Conservation (phyloP, 2,329 filamentous ascomycete species). For the Trichoderma aggressivum region DNA sequence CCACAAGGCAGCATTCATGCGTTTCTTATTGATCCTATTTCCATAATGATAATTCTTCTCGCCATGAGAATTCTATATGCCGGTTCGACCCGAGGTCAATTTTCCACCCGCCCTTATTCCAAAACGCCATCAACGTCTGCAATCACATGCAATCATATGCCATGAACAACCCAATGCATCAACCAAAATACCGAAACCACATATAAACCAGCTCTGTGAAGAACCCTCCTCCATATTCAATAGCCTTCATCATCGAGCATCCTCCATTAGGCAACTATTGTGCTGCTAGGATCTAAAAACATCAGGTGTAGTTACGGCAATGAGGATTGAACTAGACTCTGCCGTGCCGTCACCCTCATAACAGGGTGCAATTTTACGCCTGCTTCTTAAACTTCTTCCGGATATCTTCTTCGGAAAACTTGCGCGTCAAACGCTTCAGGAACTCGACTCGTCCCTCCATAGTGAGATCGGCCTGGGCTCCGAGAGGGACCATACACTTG, state of each 20-base stretch:
- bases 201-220: not conserved
- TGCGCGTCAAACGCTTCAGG: constrained; percentile 61
- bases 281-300: not conserved
- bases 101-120: not conserved
- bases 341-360: not conserved
- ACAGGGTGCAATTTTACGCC: not conserved
- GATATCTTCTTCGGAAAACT: constrained; percentile 65
- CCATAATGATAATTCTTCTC: not conserved
- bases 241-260: not conserved
- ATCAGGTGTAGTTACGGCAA: not conserved
- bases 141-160: not conserved
- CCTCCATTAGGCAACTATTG: not conserved
- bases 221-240: not conserved
- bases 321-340: not conserved
- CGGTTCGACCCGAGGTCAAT: not conserved
- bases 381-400: constrained; percentile 48
- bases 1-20: not conserved
- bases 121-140: constrained; percentile 5
- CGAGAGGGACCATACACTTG: constrained; percentile 69
- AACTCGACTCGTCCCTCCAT: constrained; percentile 61
- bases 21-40: not conserved
- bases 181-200: not conserved
- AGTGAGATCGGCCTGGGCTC: constrained; percentile 64
- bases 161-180: not conserved
- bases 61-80: not conserved